phyloP scores from a whole-genome alignment of 192 early-diverging fungal genomes.

The Phycomyces nitens region DNA sequence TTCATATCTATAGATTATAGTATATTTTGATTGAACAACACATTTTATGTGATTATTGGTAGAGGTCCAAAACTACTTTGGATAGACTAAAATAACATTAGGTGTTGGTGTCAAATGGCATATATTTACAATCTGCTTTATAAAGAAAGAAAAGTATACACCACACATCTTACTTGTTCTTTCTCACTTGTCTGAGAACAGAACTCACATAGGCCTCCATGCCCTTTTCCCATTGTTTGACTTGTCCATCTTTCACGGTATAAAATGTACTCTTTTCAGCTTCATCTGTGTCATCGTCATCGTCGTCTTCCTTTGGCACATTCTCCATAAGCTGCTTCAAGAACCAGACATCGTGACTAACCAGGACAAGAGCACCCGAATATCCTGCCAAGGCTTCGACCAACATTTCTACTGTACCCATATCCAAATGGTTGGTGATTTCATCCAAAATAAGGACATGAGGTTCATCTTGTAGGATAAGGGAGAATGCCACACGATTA shows the following conservation, averaged over 20 bases:
- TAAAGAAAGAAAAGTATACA: no score
- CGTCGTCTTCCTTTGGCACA: constrained; percentile 45
- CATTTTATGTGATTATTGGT: no score
- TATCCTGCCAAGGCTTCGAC: constrained; percentile 67
- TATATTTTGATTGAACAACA: no score
- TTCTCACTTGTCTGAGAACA: constrained; percentile 10
- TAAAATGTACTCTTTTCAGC: constrained; percentile 18
- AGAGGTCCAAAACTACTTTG: no score
- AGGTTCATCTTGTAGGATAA: constrained; percentile 59
- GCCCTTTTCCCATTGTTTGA: constrained; percentile 28
- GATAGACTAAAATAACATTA: no score
- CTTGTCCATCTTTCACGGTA: constrained; percentile 20
- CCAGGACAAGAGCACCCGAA: constrained; percentile 72
- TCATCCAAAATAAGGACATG: constrained; percentile 77
- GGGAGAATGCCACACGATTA: constrained; percentile 72
- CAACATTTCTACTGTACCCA: constrained; percentile 76
- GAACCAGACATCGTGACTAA: constrained; percentile 85
- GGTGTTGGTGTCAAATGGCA: no score
- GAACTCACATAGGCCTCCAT: constrained; percentile 30
- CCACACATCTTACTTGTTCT: background rate
- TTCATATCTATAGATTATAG: no score
- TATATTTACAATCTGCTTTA: no score
- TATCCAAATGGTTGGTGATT: constrained; percentile 88
- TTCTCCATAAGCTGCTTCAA: constrained; percentile 56
- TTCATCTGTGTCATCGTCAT: constrained; percentile 26